phyloP scores from a whole-genome alignment of 352 stramenopile species.

The Pythium monospermum region DNA sequence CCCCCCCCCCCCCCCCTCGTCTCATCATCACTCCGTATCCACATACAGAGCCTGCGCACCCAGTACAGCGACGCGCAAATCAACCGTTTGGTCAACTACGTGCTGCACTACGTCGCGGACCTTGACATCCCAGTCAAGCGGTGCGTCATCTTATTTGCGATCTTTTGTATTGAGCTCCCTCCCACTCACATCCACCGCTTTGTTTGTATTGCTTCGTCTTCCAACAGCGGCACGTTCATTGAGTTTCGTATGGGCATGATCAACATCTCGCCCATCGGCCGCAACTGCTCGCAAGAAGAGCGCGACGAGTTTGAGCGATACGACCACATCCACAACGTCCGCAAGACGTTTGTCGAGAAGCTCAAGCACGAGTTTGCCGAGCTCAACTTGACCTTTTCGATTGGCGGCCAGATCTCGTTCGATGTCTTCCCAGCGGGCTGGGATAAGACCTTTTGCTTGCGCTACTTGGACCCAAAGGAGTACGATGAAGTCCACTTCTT shows the following conservation, averaged over 20 bases:
- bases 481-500: constrained; percentile 99
- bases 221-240: constrained; percentile 95
- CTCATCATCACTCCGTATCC: background rate
- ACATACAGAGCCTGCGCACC: constrained; percentile 84
- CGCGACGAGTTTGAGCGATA: constrained; percentile 98
- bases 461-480: constrained; percentile 89
- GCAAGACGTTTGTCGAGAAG: constrained; percentile 94
- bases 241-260: constrained; percentile 99
- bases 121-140: constrained; percentile 97
- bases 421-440: constrained; percentile 97
- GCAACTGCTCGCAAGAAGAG: constrained; percentile 98
- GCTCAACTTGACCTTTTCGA: constrained; percentile 96
- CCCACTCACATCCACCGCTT: too few species aligned
- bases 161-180: background rate
- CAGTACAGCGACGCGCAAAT: constrained; percentile 97
- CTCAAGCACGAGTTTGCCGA: constrained; percentile 94
- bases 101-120: constrained; percentile 91
- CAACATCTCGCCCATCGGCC: constrained; percentile 98
- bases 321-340: constrained; percentile 91
- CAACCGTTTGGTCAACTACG: constrained; percentile 97
- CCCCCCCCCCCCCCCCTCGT: background rate
- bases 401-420: constrained; percentile 99
- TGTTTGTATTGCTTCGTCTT: too few species aligned
- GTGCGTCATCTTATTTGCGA: constrained; percentile 16
- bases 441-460: constrained; percentile 99